Evolutionary conservation across 2,329 filamentous ascomycete genomes (phyloP).

Genomic region (Fusarium domesticum): DNA sequence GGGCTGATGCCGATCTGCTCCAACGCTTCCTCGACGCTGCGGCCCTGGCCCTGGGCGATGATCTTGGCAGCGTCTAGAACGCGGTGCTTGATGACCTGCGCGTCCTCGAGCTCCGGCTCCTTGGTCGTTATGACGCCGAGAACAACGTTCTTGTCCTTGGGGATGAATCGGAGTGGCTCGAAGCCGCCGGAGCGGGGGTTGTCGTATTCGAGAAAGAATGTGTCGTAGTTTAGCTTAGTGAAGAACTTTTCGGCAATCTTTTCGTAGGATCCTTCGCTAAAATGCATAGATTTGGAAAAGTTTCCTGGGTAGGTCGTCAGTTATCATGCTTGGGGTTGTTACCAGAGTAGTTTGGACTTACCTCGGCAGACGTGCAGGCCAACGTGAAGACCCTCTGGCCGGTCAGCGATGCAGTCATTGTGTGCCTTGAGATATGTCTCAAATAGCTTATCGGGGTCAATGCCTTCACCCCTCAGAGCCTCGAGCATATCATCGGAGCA

Average conservation of each 20-base stretch:
- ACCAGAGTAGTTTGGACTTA: slow-evolving; percentile 3
- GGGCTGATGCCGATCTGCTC: slow-evolving; percentile 65
- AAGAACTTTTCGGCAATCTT: slow-evolving; percentile 61
- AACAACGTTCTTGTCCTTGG: slow-evolving; percentile 58
- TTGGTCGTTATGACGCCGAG: slow-evolving; percentile 61
- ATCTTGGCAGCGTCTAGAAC: slow-evolving; percentile 60
- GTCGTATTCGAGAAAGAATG: slow-evolving; percentile 62
- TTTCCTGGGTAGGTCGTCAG: slow-evolving; percentile 40
- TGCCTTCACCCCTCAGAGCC: slow-evolving; percentile 55
- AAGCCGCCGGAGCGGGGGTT: slow-evolving; percentile 59
- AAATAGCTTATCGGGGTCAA: slow-evolving; percentile 62
- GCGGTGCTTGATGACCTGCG: slow-evolving; percentile 51
- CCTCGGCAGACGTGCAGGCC: slow-evolving; percentile 61
- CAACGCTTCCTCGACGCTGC: slow-evolving; percentile 61
- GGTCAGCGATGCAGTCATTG: slow-evolving; percentile 63
- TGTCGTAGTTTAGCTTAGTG: slow-evolving; percentile 55
- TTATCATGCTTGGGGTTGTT: not conserved
- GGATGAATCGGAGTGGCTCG: slow-evolving; percentile 59
- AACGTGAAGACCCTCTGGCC: slow-evolving; percentile 64
- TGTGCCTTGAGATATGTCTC: slow-evolving; percentile 70
- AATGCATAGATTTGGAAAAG: slow-evolving; percentile 61
- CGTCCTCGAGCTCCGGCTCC: slow-evolving; percentile 55
- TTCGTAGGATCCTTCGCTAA: slow-evolving; percentile 63
- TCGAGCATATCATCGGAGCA: slow-evolving; percentile 65
- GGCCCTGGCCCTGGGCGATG: slow-evolving; percentile 61